Evolutionary conservation across 495 filamentous ascomycete genomes (phyloP), one percentile per base, ranked within the genome.

Genomic region (Penicillium herquei): DNA sequence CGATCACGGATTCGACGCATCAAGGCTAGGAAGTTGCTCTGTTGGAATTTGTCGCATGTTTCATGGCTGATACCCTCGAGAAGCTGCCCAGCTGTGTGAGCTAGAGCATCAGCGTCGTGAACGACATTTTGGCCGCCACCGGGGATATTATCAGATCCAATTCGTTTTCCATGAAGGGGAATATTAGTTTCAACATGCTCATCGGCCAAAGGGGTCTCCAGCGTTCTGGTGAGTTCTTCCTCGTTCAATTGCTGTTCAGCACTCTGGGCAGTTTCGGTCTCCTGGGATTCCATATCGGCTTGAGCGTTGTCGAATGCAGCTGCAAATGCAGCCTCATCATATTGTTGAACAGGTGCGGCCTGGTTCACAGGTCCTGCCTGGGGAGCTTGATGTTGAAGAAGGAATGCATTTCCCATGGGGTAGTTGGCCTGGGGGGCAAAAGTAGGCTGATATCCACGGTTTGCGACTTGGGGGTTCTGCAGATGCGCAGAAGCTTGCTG

Each of bases 21-120:
- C 59, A 94, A 69, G 8, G 80, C 80, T 14, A 92, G 76, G 61
- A 94, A 94, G 52, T 82, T 83, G 68, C 88, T 91, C 61, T 91
- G 79, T 62, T 86, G 81, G 64, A 92, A 92, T 60, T 94, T 92
- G 48, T 82, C 64, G 55, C 76, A 86, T 57, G 81, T 78, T 50
- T 94, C 84, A 56, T 85, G 73, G 32, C 82, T 76, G 9, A 94
- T 78, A 39, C 78, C 85, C n/a, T 89, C 81, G 4, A 94, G 75
- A 5, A 94, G 73, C 44, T 85, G 74, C 16, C 82, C 88, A 7
- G 90, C 90, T 3, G 89, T 90, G 35, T 76, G 74, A 14, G 87
- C 85, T 31, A 92, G 76, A 35, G 85, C 89, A 60, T 91, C 86
- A 6, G 78, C 77, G 55, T 89, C 84, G 16, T 70, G 62, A 7